Conservation (phyloP, 495 filamentous ascomycete genomes). For the Lentithecium fluviatile region DNA sequence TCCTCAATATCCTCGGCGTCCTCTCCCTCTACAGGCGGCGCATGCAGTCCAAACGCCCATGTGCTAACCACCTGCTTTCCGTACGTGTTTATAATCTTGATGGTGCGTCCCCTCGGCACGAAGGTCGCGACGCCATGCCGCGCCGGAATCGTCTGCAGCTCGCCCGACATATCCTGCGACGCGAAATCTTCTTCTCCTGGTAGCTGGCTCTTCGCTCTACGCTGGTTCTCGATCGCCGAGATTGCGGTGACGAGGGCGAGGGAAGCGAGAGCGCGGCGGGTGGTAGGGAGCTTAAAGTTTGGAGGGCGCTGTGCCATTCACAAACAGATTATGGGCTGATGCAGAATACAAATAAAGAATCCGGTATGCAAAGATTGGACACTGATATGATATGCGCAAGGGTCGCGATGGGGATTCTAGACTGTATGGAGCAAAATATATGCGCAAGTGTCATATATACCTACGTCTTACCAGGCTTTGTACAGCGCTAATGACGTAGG, state of each 20-base stretch:
- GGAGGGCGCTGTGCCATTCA: slow-evolving; percentile 3
- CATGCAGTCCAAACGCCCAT: slow-evolving; percentile 49
- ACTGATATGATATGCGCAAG: no score
- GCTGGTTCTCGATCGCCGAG: slow-evolving; percentile 27
- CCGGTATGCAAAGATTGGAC: not conserved
- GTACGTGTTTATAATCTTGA: slow-evolving; percentile 55
- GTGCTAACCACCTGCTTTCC: slow-evolving; percentile 56
- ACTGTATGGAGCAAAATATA: not conserved
- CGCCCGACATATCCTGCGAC: slow-evolving; percentile 33
- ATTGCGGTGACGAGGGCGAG: slow-evolving; percentile 27
- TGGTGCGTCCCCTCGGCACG: slow-evolving; percentile 45
- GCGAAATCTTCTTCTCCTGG: not conserved
- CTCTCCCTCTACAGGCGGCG: slow-evolving; percentile 35
- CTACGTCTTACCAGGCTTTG: slow-evolving; percentile 1
- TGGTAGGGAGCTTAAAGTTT: slow-evolving; percentile 19
- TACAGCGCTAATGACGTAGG: slow-evolving; percentile 17
- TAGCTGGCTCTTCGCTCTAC: slow-evolving; percentile 7
- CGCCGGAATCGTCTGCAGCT: slow-evolving; percentile 47
- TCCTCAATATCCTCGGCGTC: slow-evolving; percentile 18
- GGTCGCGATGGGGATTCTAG: not conserved
- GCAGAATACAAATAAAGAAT: not conserved
- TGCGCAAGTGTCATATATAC: slow-evolving; percentile 15
- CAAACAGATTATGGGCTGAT: not conserved
- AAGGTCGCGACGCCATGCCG: slow-evolving; percentile 49
- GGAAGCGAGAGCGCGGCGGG: slow-evolving; percentile 23